Conservation (phyloP, 2,329 filamentous ascomycete species). For the Zasmidium angulare region DNA sequence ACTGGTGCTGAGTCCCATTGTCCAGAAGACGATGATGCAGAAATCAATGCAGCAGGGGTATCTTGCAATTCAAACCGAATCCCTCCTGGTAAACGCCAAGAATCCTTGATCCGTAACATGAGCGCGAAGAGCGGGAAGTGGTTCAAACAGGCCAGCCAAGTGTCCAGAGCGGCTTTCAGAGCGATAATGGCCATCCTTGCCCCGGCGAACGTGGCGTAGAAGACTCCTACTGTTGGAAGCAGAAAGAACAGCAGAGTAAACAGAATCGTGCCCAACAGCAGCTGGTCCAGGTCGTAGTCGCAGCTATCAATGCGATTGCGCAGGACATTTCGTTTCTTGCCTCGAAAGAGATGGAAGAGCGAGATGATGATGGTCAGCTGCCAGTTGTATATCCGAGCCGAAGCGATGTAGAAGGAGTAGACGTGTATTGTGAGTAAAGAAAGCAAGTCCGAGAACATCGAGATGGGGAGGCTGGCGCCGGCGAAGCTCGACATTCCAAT, state of each 20-base stretch:
- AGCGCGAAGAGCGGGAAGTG: constrained; percentile 97
- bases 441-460: constrained; percentile 89
- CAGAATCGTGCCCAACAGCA: constrained; percentile 91
- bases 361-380: constrained; percentile 95
- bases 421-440: constrained; percentile 93
- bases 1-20: constrained; percentile 54
- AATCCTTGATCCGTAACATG: constrained; percentile 94
- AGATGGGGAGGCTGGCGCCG: constrained; percentile 94
- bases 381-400: constrained; percentile 97
- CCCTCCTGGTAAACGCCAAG: constrained; percentile 80
- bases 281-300: constrained; percentile 96
- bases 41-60: constrained; percentile 49
- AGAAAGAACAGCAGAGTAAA: constrained; percentile 96
- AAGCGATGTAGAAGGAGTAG: constrained; percentile 96
- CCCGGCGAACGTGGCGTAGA: constrained; percentile 93
- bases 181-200: constrained; percentile 94
- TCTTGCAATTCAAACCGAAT: constrained; percentile 88
- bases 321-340: constrained; percentile 95
- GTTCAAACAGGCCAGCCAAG: constrained; percentile 87
- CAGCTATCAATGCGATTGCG: constrained; percentile 98
- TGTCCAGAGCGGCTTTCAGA: constrained; percentile 88
- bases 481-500: constrained; percentile 94
- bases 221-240: constrained; percentile 90
- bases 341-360: constrained; percentile 96
- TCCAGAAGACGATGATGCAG: constrained; percentile 12